These are phyloP conservation scores for Plectosphaerella plurivora DNA, from an alignment of 2,329 filamentous ascomycete species.

Conservation along the genomic window DNA sequence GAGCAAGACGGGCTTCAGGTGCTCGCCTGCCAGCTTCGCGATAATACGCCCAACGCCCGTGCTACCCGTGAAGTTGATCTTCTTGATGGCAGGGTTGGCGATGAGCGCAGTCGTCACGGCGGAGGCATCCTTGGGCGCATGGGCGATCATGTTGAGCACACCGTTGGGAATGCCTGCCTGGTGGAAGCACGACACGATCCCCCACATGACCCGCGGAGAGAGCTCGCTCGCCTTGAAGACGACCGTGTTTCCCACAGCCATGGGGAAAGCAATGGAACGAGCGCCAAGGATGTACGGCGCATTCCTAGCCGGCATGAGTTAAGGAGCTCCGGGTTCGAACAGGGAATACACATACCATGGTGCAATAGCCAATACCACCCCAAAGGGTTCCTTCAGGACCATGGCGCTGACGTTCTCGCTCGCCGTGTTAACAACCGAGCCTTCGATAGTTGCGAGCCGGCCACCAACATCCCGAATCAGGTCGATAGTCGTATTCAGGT, in stretches of 20 bases:
- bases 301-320: slow-evolving; percentile 37
- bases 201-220: slow-evolving; percentile 59
- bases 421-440: slow-evolving; percentile 22
- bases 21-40: slow-evolving; percentile 62
- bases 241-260: slow-evolving; percentile 75
- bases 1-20: slow-evolving; percentile 74
- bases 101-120: slow-evolving; percentile 65
- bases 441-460: slow-evolving; percentile 24
- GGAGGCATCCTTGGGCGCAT: slow-evolving; percentile 61
- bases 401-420: slow-evolving; percentile 50
- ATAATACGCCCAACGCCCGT: slow-evolving; percentile 71
- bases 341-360: slow-evolving; percentile 58
- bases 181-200: slow-evolving; percentile 58
- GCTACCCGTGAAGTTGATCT: slow-evolving; percentile 83
- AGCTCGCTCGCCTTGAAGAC: slow-evolving; percentile 70
- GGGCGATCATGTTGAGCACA: slow-evolving; percentile 67
- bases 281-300: slow-evolving; percentile 51
- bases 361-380: slow-evolving; percentile 73
- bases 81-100: slow-evolving; percentile 62
- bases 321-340: background rate
- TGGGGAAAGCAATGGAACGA: slow-evolving; percentile 54
- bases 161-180: slow-evolving; percentile 75
- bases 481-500: slow-evolving; percentile 24
- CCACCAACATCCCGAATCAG: slow-evolving; percentile 32
- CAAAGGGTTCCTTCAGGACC: slow-evolving; percentile 67